Base-by-base conservation (phyloP, 176 grass and related monocot genomes). In the Lolium perenne region DNA sequence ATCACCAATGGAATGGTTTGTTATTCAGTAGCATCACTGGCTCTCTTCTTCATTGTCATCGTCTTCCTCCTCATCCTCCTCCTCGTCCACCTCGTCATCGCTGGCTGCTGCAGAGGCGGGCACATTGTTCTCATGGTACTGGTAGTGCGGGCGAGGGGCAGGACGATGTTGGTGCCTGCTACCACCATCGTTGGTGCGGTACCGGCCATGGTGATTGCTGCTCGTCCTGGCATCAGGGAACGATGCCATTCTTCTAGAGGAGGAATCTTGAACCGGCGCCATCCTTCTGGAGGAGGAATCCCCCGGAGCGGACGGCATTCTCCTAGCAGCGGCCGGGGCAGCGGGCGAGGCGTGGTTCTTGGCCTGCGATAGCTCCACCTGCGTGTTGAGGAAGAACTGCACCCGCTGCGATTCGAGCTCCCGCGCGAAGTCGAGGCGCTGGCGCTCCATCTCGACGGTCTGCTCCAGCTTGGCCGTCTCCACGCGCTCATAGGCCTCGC, bases 371-470 rank as follows among this genome's bases (percentile, higher is more conserved):
- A 96, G 92, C 63, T 95, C 94, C 90, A 91, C 92, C 75, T 94
- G 92, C 22, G 94, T 93, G 81, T 99, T 93, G 80, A 99, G 92
- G 71, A 99, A 91, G 92, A 99, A 97, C 70, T 99, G 90, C 66
- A 92, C 89, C 51, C 92, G 88, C 77, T 96, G 88, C 41, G 92
- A 79, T 51, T 99, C 97, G 1, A 99, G 89, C 66, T 99, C 97
- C 46, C 80, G 85, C 0, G 92, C 89, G 10, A 96, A 95, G 71
- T 90, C 97, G 51, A 99, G 87, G 32, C 92, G 85, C 38, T 91
- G 94, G 10, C 90, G 93, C 87, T 99, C 94, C 76, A 93, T 94
- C 77, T 94, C 94, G 54, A 72, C 78, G 3, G 83, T 74, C 73
- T 97, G 92, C 78, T 90, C 92, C 86, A 99, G 88, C 87, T 88